Evolutionary conservation across 192 early-diverging fungal genomes (phyloP).

Genomic region (Dispira simplex): DNA sequence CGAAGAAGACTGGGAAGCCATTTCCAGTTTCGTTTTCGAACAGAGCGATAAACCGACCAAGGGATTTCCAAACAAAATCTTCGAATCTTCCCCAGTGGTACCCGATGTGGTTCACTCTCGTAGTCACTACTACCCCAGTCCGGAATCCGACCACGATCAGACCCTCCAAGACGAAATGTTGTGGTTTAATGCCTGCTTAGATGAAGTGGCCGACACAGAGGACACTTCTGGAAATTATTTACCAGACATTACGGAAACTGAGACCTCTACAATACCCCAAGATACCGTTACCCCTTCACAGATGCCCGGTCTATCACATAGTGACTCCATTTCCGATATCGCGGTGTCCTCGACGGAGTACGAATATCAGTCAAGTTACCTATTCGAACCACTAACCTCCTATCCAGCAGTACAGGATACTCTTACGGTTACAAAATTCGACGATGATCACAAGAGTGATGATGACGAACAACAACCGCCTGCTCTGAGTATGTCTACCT

Average conservation of each 20-base stretch:
- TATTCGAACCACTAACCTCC: neutral
- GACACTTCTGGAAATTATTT: neutral
- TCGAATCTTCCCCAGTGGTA: too few relatives aligned
- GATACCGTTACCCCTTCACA: neutral
- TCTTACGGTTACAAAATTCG: too few relatives aligned
- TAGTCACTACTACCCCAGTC: too few relatives aligned
- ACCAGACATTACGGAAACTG: neutral
- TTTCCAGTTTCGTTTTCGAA: too few relatives aligned
- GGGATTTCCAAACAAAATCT: too few relatives aligned
- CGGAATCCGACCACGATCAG: too few relatives aligned
- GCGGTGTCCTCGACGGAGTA: neutral
- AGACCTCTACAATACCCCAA: neutral
- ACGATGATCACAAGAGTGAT: too few relatives aligned
- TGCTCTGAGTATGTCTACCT: too few relatives aligned
- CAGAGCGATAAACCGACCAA: too few relatives aligned
- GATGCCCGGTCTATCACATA: neutral
- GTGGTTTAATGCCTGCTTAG: conserved; percentile 2
- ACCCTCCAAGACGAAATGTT: neutral
- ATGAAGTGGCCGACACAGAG: neutral
- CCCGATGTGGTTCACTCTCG: too few relatives aligned
- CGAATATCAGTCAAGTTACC: neutral
- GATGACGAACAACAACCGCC: too few relatives aligned
- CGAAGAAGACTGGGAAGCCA: too few relatives aligned
- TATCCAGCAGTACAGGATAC: neutral
- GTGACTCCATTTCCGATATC: neutral